Conservation (phyloP, 1,139 yeast species). For the Yamadazyma sp. region DNA sequence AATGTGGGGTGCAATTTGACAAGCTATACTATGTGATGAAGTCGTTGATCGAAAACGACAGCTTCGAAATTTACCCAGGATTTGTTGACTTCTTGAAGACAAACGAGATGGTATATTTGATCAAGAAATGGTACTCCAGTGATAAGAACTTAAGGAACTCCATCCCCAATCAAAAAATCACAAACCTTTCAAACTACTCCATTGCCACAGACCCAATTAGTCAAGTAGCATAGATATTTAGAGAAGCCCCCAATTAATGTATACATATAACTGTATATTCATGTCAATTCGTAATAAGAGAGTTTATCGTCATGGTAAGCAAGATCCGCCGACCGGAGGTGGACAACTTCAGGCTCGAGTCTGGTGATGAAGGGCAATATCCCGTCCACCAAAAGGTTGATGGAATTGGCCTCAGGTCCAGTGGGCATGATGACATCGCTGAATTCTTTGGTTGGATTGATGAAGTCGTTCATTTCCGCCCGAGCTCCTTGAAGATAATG, state of each 20-base stretch:
- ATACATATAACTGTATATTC: slow-evolving; percentile 1
- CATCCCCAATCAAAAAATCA: slow-evolving; percentile 39
- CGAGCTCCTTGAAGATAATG: slow-evolving; percentile 66
- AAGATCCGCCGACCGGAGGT: slow-evolving; percentile 22
- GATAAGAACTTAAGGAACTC: slow-evolving; percentile 64
- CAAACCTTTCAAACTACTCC: slow-evolving; percentile 36
- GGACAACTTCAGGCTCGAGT: slow-evolving; percentile 10
- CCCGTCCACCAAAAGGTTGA: slow-evolving; percentile 75
- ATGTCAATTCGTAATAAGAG: slow-evolving; percentile 50
- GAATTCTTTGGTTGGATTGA: slow-evolving; percentile 70
- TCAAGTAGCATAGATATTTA: neutral
- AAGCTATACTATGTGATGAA: slow-evolving; percentile 66
- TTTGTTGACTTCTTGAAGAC: slow-evolving; percentile 41
- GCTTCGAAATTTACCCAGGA: slow-evolving; percentile 47
- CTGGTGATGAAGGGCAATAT: slow-evolving; percentile 41
- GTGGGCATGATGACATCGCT: slow-evolving; percentile 85
- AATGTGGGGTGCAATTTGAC: slow-evolving; percentile 74
- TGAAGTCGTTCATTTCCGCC: slow-evolving; percentile 72
- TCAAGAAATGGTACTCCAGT: slow-evolving; percentile 62
- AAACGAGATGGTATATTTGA: slow-evolving; percentile 61
- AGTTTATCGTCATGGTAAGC: slow-evolving; percentile 47
- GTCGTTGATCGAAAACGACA: slow-evolving; percentile 66
- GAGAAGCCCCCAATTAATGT: neutral
- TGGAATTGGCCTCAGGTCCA: slow-evolving; percentile 65
- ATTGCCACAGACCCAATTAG: slow-evolving; percentile 47